These are phyloP conservation scores for Nitzschia sp. DNA, from an alignment of 108 stramenopile species.

Conservation along the genomic window DNA sequence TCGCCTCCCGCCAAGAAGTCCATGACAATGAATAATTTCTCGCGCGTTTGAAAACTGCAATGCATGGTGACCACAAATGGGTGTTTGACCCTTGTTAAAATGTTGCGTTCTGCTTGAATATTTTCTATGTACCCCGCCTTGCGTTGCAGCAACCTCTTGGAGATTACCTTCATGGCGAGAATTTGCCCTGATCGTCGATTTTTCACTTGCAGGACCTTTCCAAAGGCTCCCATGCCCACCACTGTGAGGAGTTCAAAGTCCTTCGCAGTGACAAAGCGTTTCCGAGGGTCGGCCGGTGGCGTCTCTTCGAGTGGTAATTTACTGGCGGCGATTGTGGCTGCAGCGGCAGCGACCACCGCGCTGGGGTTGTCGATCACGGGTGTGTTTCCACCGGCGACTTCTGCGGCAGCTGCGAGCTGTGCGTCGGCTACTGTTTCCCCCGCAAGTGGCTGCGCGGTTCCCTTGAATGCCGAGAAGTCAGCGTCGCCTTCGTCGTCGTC, in stretches of 20 bases:
- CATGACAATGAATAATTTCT: constrained; percentile 97
- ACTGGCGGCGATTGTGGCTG: not conserved
- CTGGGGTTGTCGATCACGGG: not conserved
- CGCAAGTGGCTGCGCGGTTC: constrained; percentile 7
- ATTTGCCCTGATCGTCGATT: constrained; percentile 77
- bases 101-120: constrained; percentile 90
- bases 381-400: not conserved
- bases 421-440: constrained; percentile 33
- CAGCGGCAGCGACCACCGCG: constrained; percentile 1
- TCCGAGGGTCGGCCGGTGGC: not conserved
- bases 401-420: constrained; percentile 15
- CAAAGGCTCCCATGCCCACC: constrained; percentile 98
- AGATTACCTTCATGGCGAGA: constrained; percentile 96
- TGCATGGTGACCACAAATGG: constrained; percentile 97
- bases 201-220: constrained; percentile 94
- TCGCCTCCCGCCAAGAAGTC: constrained; percentile 97
- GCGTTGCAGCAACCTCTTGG: constrained; percentile 86
- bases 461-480: constrained; percentile 30
- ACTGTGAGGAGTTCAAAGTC: constrained; percentile 89
- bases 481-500: constrained; percentile 11
- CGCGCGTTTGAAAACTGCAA: constrained; percentile 94
- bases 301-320: not conserved
- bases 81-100: constrained; percentile 89
- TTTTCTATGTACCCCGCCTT: constrained; percentile 85
- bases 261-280: constrained; percentile 70